Percentiles rank a stretch among this genome's conserved stretches.
phyloP scores from a whole-genome alignment of 2,329 filamentous ascomycete species.

The Fusarium acutatum region DNA sequence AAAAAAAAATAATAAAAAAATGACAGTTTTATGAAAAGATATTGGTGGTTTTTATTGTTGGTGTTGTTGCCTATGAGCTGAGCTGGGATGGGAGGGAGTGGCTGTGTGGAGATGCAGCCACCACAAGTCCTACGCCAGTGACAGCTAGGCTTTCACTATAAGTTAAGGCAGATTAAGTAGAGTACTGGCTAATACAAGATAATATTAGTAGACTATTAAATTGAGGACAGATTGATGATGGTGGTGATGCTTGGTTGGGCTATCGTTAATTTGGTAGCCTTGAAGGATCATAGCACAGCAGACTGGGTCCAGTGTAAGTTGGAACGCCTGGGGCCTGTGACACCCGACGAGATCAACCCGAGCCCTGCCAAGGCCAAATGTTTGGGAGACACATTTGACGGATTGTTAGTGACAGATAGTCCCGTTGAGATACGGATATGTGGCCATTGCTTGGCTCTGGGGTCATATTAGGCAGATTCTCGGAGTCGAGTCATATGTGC shows the following conservation, averaged over 20 bases:
- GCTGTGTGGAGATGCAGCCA: conserved; percentile 10
- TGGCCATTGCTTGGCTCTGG: neutral
- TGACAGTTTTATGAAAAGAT: conserved; percentile 1
- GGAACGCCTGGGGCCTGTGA: neutral
- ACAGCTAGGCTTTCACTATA: conserved; percentile 2
- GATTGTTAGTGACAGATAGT: neutral
- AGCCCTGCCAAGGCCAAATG: no score
- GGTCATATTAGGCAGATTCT: neutral
- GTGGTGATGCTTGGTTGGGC: neutral
- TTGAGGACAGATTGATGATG: neutral
- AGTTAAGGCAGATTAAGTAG: neutral
- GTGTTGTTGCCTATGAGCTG: conserved; percentile 20
- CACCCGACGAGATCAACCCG: neutral
- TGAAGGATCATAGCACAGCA: neutral
- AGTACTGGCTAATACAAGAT: neutral
- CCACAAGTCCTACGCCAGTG: conserved; percentile 17
- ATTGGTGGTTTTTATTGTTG: neutral
- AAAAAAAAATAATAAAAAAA: neutral
- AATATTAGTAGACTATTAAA: neutral
- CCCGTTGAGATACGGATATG: neutral
- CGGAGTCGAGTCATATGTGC: neutral
- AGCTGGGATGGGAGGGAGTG: neutral
- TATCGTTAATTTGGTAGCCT: neutral
- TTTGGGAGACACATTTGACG: no score
- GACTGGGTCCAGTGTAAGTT: neutral